Evolutionary conservation across 345 rosid species (phyloP).

Genomic region (Erodium maritimum): DNA sequence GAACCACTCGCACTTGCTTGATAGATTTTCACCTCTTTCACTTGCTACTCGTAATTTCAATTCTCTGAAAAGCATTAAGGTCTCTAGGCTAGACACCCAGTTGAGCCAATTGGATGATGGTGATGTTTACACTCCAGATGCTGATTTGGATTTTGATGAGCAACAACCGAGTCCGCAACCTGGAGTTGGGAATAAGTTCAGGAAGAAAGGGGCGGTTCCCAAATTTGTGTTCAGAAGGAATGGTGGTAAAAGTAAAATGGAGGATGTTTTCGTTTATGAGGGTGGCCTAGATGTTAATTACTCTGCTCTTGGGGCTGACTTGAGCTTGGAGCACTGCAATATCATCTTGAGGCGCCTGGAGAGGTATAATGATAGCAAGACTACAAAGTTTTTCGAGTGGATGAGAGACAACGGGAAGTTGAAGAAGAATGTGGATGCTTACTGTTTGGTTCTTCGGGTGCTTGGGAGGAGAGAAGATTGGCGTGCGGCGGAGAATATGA

Average conservation of each 20-base stretch:
- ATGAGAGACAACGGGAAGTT: conserved; percentile 60
- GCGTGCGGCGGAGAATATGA: conserved; percentile 48
- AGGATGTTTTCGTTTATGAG: conserved; percentile 22
- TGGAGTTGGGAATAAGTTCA: too few species aligned
- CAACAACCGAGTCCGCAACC: too few species aligned
- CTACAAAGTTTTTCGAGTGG: conserved; percentile 66
- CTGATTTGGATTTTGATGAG: conserved; percentile 11
- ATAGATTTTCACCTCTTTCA: conserved; percentile 27
- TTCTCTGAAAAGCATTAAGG: conserved; percentile 27
- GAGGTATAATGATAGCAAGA: conserved; percentile 39
- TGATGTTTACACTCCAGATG: conserved; percentile 9
- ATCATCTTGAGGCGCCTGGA: conserved; percentile 56
- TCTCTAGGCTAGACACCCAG: conserved; percentile 27
- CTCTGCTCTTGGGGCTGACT: conserved; percentile 25
- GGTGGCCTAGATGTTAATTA: conserved; percentile 46
- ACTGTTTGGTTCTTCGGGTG: conserved; percentile 60
- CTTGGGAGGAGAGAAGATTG: conserved; percentile 63
- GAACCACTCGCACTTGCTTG: conserved; percentile 25
- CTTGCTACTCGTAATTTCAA: conserved; percentile 10
- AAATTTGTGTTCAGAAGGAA: conserved; percentile 22
- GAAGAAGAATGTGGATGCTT: conserved; percentile 47
- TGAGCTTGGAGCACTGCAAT: conserved; percentile 50
- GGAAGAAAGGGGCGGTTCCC: conserved; percentile 21
- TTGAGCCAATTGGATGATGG: conserved; percentile 16
- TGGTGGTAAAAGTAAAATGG: conserved; percentile 17